phyloP scores from a whole-genome alignment of 2,329 filamentous ascomycete species.

The Macrophomina phaseolina region DNA sequence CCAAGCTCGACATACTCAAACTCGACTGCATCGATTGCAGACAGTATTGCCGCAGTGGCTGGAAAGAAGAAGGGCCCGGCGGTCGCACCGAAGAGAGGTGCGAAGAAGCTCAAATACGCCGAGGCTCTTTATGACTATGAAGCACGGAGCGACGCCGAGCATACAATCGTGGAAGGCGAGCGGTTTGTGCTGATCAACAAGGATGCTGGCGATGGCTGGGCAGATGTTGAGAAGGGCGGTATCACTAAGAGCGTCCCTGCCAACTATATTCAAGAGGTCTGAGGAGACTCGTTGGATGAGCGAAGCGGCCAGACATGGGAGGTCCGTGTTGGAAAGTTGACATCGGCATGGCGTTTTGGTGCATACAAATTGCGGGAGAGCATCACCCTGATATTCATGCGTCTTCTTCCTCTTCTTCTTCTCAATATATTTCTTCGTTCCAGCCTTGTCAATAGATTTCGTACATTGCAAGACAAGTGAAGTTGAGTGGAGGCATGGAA shows the following conservation, averaged over 20 bases:
- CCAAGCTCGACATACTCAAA: constrained; percentile 71
- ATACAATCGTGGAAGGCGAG: constrained; percentile 90
- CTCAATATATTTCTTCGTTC: background rate
- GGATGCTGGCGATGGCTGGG: constrained; percentile 93
- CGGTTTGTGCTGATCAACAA: constrained; percentile 87
- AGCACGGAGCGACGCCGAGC: constrained; percentile 83
- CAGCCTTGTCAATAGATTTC: background rate
- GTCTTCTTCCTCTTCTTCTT: background rate
- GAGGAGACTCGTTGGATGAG: background rate
- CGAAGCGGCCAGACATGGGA: background rate
- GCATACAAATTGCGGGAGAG: constrained; percentile 5
- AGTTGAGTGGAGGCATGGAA: no score
- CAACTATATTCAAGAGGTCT: constrained; percentile 82
- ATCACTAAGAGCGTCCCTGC: constrained; percentile 88
- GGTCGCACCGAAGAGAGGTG: constrained; percentile 86
- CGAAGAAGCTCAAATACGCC: constrained; percentile 92
- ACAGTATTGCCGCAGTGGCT: constrained; percentile 51
- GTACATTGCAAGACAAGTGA: background rate
- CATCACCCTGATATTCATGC: background rate
- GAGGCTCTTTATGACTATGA: constrained; percentile 92
- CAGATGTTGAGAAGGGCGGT: constrained; percentile 91
- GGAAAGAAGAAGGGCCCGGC: constrained; percentile 87
- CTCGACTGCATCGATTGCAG: constrained; percentile 75
- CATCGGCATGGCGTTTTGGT: constrained; percentile 14
- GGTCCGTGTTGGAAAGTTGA: constrained; percentile 15